These are phyloP conservation scores for Moesziomyces globuligerus DNA, from an alignment of 1,284 basidiomycete genomes.

Conservation along the genomic window DNA sequence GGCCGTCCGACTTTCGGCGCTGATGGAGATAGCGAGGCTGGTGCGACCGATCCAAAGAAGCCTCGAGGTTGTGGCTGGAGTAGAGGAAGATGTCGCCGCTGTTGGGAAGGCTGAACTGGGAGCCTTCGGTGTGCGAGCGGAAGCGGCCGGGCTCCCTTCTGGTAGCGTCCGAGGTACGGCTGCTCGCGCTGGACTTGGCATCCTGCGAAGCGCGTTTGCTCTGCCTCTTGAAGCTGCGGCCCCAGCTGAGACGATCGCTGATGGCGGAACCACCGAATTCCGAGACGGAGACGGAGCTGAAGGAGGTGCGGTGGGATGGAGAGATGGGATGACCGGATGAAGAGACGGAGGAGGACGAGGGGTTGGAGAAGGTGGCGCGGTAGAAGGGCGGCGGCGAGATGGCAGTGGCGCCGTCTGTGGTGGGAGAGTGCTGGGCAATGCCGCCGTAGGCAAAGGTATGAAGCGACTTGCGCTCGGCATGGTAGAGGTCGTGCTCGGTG, in stretches of 20 bases:
- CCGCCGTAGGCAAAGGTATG: slow-evolving; percentile 35
- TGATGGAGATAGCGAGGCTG: slow-evolving; percentile 32
- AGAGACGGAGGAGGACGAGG: slow-evolving; percentile 43
- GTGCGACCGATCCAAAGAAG: slow-evolving; percentile 10
- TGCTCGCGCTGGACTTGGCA: slow-evolving; percentile 8
- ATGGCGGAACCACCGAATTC: slow-evolving; percentile 34
- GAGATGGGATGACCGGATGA: slow-evolving; percentile 34
- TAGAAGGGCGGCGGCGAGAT: slow-evolving; percentile 30
- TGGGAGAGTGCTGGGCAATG: slow-evolving; percentile 15
- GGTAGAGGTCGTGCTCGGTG: slow-evolving; percentile 39
- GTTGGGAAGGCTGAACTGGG: slow-evolving; percentile 20
- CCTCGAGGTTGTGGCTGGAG: slow-evolving; percentile 28
- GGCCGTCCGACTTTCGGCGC: slow-evolving; percentile 45
- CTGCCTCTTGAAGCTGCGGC: slow-evolving; percentile 28
- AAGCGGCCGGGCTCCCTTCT: slow-evolving; percentile 20
- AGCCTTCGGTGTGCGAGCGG: slow-evolving; percentile 41
- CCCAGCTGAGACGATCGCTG: slow-evolving; percentile 48
- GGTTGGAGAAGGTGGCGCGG: slow-evolving; percentile 47
- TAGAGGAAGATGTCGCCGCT: slow-evolving; percentile 44
- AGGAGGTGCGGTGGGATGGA: slow-evolving; percentile 44
- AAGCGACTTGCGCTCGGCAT: slow-evolving; percentile 32
- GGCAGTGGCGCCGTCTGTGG: slow-evolving; percentile 12
- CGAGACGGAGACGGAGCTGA: slow-evolving; percentile 45
- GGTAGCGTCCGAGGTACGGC: slow-evolving; percentile 12
- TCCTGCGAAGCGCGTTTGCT: slow-evolving; percentile 41